Evolutionary conservation across 768 basidiomycete species (phyloP), one percentile per base, ranked within the genome.

Genomic region (Psilocybe sp.): DNA sequence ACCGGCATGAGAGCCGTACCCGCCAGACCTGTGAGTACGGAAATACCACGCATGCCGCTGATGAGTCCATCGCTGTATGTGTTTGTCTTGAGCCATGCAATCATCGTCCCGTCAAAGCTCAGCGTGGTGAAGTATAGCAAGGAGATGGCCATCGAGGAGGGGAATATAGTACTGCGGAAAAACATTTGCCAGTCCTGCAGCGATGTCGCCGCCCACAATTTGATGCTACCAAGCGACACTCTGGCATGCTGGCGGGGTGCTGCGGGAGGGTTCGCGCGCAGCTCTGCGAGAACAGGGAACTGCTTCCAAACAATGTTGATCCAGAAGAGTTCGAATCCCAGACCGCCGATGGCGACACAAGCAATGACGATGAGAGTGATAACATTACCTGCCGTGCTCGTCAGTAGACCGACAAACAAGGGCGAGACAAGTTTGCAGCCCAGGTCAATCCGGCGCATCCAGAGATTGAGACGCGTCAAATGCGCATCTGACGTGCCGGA

Each of bases 71-170:
- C 78, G 1, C 64, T 63, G 54, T 72, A 80, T 13, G 62, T 52
- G 43, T 69, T 69, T 0, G 69, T 63, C 54, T 80, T 80, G 31
- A 82, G 67, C 60, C 72, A 82, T 0, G 69, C 62, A 16, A 82
- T 60, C 75, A 82, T 74, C 2, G 71, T 77, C 5, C 78, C 78
- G 54, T 82, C 80, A 54, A 80, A 80, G 34, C 47, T 48, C 33
- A 55, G 45, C 1, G 42, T 57, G 9, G 48, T 58, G 46, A 52
- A 49, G 44, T 50, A 56, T 11, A 59, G 11, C 2, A 56, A 33
- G 4, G 53, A 49, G 23, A 43, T 50, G 2, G 45, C 52, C 23
- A 57, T 19, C 19, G 53, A 50, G 39, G 56, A 57, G 11, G 34
- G 51, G n/a, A 60, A 60, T n/a, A 60, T 54, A 1, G 59, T 53